phyloP scores from a whole-genome alignment of 768 basidiomycete species.

The Clavulina sp. region DNA sequence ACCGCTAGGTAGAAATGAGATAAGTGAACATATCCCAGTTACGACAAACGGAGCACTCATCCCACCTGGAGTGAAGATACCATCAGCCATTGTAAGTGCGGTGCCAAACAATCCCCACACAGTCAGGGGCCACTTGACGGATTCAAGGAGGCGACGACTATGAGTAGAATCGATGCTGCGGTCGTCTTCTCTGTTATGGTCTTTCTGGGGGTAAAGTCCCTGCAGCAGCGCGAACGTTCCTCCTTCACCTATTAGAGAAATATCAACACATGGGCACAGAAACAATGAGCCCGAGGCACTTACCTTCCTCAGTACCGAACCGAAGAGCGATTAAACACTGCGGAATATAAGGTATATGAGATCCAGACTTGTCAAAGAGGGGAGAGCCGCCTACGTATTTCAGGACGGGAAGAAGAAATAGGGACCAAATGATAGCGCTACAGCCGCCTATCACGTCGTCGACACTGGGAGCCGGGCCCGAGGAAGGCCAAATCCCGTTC shows the following conservation, averaged over 20 bases:
- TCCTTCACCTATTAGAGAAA: conserved; percentile 33
- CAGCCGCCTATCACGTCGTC: conserved; percentile 50
- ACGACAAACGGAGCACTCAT: neutral
- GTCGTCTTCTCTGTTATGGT: conserved; percentile 30
- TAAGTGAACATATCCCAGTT: neutral
- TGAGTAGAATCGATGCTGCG: conserved; percentile 28
- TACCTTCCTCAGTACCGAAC: conserved; percentile 36
- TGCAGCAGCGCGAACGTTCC: conserved; percentile 49
- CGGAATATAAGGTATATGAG: neutral
- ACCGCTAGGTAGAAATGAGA: conserved; percentile 24
- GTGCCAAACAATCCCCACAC: conserved; percentile 21
- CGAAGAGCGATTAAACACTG: conserved; percentile 32
- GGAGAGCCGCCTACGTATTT: conserved; percentile 35
- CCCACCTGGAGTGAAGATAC: conserved; percentile 36
- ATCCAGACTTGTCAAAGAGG: neutral
- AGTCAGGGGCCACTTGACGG: neutral
- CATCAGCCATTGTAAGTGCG: conserved; percentile 48
- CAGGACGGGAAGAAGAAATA: conserved; percentile 39
- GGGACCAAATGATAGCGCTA: conserved; percentile 47
- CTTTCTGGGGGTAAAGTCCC: conserved; percentile 33
- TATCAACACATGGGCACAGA: neutral
- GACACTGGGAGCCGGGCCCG: conserved; percentile 28
- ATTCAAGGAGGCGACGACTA: neutral
- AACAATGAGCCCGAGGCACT: conserved; percentile 3
- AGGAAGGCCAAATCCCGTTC: conserved; percentile 43